These are phyloP conservation scores for Calonectria naviculata DNA, from an alignment of 2,329 filamentous ascomycete species.

Conservation along the genomic window DNA sequence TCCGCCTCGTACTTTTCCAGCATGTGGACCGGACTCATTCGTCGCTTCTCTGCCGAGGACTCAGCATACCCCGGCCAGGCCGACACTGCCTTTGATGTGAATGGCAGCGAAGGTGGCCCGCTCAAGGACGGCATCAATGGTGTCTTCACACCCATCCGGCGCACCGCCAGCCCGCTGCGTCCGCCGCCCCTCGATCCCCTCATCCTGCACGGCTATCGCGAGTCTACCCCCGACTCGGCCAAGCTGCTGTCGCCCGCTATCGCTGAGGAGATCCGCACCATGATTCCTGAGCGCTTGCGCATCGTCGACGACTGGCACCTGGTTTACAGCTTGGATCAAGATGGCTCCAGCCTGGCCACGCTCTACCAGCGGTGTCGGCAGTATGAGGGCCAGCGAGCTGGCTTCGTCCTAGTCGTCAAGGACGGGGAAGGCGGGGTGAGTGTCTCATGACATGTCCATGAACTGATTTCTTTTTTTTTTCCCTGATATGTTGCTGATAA, in stretches of 20 bases:
- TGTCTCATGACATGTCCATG: constrained; percentile 35
- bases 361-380: constrained; percentile 83
- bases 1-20: constrained; percentile 43
- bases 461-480: constrained; percentile 16
- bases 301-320: constrained; percentile 89
- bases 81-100: constrained; percentile 36
- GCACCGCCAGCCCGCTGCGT: constrained; percentile 82
- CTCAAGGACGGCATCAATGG: constrained; percentile 63
- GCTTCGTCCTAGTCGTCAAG: constrained; percentile 88
- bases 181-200: constrained; percentile 90
- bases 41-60: constrained; percentile 70
- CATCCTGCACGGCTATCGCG: constrained; percentile 73
- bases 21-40: constrained; percentile 72
- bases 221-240: constrained; percentile 67
- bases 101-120: constrained; percentile 15
- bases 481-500: constrained; percentile 23
- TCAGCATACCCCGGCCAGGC: constrained; percentile 43
- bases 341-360: constrained; percentile 88
- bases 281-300: constrained; percentile 88
- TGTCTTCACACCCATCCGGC: constrained; percentile 62
- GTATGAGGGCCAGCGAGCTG: constrained; percentile 76
- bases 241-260: constrained; percentile 77
- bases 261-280: constrained; percentile 92
- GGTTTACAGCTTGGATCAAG: constrained; percentile 89
- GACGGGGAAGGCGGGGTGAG: constrained; percentile 81